Percentiles rank a stretch among this genome's conserved stretches.
Evolutionary conservation across 805 yeast species (phyloP).

Genomic region (Helenozyma rhizophorensis): DNA sequence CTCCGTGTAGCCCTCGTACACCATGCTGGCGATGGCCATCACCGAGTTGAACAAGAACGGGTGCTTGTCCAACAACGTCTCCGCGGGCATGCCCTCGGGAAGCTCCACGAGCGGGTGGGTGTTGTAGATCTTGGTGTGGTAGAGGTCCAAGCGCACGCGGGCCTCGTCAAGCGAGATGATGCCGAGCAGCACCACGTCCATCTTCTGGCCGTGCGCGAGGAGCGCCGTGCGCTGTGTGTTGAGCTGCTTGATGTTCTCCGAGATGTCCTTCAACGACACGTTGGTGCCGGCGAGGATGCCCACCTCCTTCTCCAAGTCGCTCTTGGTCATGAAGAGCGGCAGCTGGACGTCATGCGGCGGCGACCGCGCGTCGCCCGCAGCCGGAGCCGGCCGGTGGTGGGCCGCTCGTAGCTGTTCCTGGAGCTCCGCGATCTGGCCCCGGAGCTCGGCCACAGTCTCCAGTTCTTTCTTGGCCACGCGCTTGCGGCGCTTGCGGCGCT

Average conservation of each 20-base stretch:
- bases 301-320: conserved; percentile 40
- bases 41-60: conserved; percentile 65
- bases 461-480: conserved; percentile 16
- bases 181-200: conserved; percentile 56
- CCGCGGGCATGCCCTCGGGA: conserved; percentile 40
- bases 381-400: conserved; percentile 6
- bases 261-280: conserved; percentile 35
- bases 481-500: conserved; percentile 47
- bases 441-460: conserved; percentile 18
- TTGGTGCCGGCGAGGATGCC: conserved; percentile 30
- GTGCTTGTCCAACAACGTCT: conserved; percentile 42
- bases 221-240: conserved; percentile 39
- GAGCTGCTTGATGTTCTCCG: conserved; percentile 42
- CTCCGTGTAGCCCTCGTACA: conserved; percentile 28
- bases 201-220: conserved; percentile 20
- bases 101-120: conserved; percentile 57
- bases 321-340: conserved; percentile 26
- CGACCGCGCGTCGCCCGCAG: conserved; percentile 1
- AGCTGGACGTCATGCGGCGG: conserved; percentile 7
- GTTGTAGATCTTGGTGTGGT: conserved; percentile 42
- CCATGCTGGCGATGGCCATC: conserved; percentile 55
- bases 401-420: conserved; percentile 12
- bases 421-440: conserved; percentile 17
- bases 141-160: conserved; percentile 44
- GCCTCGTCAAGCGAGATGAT: conserved; percentile 60